Base-by-base conservation (phyloP, 1,139 yeast genomes). In the Suhomyces chickasaworum region DNA sequence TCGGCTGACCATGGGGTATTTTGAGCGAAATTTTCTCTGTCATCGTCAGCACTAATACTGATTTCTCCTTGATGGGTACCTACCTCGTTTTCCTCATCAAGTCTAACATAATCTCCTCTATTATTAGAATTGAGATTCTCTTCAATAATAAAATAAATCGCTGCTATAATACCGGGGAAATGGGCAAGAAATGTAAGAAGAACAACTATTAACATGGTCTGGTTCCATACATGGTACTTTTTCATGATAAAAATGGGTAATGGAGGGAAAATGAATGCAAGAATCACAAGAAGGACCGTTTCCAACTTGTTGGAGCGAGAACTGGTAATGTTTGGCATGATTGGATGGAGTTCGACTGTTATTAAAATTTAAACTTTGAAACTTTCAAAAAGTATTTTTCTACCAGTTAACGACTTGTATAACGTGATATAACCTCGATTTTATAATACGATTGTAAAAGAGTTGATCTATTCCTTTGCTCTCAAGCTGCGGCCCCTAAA, bases 221-320 rank as follows among this genome's bases (percentile, higher is more conserved):
- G 66, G 48, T 70, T 70, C 42, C 59, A 62, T 27, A 69, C 51
- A 21, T 65, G 54, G 47, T 63, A 61, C 20, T 62, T 60, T 20
- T 58, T 53, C 42, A 69, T 53, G 16, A 73, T 54, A 42, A 65
- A 65, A 13, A 73, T 59, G 1, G 78, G 75, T 39, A 71, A 61
- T 3, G 78, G 78, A 4, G 78, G 78, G 39, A 73, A 51, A 7
- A 73, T 51, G 13, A 71, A 47, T 9, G 69, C 73, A 53, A 70
- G 57, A 8, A 69, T 37, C 15, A 63, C 60, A 51, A 73, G 62
- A 20, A 73, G 57, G 16, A 65, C 36, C 48, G 36, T 50, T 36
- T 45, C 44, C 12, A 33, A 39, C 22, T 32, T 32, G 29, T 21
- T 8, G 15, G 37, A 20, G 5, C 29, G 29, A 8, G 23, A 22